Base-by-base conservation (phyloP, 495 filamentous ascomycete species). In the Neurospora sp. region DNA sequence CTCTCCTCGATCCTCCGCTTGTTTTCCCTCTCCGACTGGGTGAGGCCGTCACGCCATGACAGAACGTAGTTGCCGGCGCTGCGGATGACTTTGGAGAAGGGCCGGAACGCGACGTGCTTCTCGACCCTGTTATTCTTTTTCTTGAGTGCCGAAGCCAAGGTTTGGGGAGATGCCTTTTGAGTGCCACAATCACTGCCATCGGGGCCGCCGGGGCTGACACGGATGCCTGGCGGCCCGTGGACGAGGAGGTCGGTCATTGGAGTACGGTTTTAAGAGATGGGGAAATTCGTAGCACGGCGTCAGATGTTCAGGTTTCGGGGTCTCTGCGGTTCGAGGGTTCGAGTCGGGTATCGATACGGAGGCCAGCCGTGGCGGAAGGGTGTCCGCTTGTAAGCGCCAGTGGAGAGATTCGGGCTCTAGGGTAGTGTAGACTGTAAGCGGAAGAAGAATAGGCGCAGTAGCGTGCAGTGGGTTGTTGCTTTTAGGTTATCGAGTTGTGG, bases 21-120 rank as follows among this genome's bases (percentile, higher is more conserved):
- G 69, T 85, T 80, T 28, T 84, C 83, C 42, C 89, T 83, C 71
- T 91, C 84, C 54, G 87, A 84, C 73, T 84, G 81, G 9, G 86
- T 86, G 21, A 88, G 81, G 43, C 88, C 89, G 81, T 91, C 89
- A 69, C 85, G 84, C 78, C 85, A 85, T 39, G 83, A 79, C 71
- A 84, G 77, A 39, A 88, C 78, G 2, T 85, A 80, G 73, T 87
- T 84, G n/a, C 84, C 84, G 42, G 83, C 82, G 21, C 72, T 38
- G 28, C 74, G 75, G 39, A 81, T 40, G 62, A 79, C 66, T 69
- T 48, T 75, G 2, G 77, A 71, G 17, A 81, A 43, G 19, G 77
- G 77, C 38, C 66, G 73, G 24, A 74, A 73, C 21, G 72, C 40
- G 13, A 48, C 74, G 39, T 72, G 74, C 69, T 71, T 69, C 17